Percentiles rank a stretch among this genome's conserved stretches.
These are phyloP conservation scores for Aureobasidium namibiae DNA, from an alignment of 2,329 filamentous ascomycete genomes.

Conservation along the genomic window DNA sequence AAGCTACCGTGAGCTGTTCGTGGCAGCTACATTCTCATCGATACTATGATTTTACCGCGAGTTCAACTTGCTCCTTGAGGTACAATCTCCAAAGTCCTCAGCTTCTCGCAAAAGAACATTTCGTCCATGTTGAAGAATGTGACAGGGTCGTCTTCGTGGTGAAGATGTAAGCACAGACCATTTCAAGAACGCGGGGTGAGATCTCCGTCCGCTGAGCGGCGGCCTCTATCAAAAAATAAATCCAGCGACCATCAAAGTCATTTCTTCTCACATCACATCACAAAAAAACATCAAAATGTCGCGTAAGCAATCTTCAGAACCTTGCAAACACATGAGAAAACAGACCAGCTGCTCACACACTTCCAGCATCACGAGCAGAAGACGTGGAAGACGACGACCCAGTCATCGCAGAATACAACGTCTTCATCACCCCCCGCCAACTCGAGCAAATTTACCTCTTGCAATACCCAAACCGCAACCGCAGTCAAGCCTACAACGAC, in stretches of 20 bases:
- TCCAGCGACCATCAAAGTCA: constrained; percentile 7
- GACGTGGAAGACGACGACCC: constrained; percentile 33
- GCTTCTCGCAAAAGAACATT: too few relatives aligned
- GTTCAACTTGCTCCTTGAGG: too few relatives aligned
- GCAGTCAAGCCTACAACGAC: constrained; percentile 55
- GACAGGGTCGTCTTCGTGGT: neutral
- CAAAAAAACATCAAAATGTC: constrained; percentile 16
- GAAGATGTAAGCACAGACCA: neutral
- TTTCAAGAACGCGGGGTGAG: neutral
- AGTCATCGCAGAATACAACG: constrained; percentile 57
- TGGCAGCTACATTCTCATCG: too few relatives aligned
- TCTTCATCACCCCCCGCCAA: constrained; percentile 76
- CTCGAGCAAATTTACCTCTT: constrained; percentile 57
- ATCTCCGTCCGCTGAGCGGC: neutral
- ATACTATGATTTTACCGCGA: too few relatives aligned
- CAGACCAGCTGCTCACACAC: neutral
- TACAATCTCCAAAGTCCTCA: neutral
- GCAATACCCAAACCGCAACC: constrained; percentile 75
- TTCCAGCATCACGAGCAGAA: neutral
- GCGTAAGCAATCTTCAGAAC: constrained; percentile 13
- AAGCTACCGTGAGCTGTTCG: too few relatives aligned
- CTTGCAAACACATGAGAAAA: neutral
- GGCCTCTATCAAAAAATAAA: constrained; percentile 11
- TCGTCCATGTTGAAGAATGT: too few relatives aligned
- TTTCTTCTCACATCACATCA: neutral